Percentiles rank a stretch among this genome's conserved stretches.
Conservation (phyloP, 1,284 basidiomycete species). For the Tremellales sp. region DNA sequence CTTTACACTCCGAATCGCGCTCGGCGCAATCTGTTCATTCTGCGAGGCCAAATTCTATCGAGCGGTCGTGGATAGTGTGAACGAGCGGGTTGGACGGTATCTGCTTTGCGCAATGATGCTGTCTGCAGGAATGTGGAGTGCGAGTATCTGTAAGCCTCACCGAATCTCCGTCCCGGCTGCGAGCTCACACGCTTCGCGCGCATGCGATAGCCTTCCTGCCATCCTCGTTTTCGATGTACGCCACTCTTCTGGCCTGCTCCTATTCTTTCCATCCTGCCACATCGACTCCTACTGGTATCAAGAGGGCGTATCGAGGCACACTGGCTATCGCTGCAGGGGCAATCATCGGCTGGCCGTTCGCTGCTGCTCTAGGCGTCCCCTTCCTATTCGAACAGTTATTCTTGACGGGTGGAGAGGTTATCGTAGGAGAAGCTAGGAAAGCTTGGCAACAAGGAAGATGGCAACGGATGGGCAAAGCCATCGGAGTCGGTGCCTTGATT, state of each 20-base stretch:
- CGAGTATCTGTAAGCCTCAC: constrained; percentile 64
- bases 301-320: constrained; percentile 55
- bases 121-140: constrained; percentile 91
- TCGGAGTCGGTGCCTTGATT: constrained; percentile 59
- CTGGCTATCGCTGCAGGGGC: constrained; percentile 74
- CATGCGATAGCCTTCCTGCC: constrained; percentile 73
- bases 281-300: constrained; percentile 58
- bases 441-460: constrained; percentile 62
- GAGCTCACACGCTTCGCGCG: not conserved
- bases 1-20: constrained; percentile 77
- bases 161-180: not conserved
- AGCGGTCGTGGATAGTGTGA: constrained; percentile 73
- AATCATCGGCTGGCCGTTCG: constrained; percentile 94
- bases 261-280: constrained; percentile 67
- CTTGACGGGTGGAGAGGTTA: constrained; percentile 66
- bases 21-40: constrained; percentile 70
- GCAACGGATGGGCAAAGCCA: constrained; percentile 60
- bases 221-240: constrained; percentile 92
- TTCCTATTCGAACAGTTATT: constrained; percentile 90
- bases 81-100: constrained; percentile 86
- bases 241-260: constrained; percentile 74
- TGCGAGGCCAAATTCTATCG: constrained; percentile 85
- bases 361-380: constrained; percentile 77
- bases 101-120: constrained; percentile 77
- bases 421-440: constrained; percentile 54